phyloP scores from a whole-genome alignment of 106 monocot genomes.

The Dendrobium officinale region DNA sequence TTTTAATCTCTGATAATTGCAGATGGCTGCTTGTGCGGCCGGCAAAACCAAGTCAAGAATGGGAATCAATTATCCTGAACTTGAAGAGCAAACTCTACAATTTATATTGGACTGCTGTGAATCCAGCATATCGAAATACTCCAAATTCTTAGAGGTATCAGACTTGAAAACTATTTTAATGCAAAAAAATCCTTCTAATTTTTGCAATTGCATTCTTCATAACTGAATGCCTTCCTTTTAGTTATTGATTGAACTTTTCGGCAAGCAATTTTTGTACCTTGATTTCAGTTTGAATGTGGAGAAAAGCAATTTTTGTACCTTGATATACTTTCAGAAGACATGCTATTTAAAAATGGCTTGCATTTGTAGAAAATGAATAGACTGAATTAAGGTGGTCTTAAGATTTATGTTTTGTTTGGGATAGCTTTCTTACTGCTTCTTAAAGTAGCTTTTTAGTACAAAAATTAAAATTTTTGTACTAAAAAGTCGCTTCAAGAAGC shows the following conservation, averaged over 20 bases:
- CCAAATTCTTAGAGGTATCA: conserved; percentile 72
- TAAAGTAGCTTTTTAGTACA: too few relatives aligned
- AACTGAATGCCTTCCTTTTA: too few relatives aligned
- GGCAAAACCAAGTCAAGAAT: conserved; percentile 28
- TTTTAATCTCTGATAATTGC: conserved; percentile 5
- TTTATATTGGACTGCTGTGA: conserved; percentile 80
- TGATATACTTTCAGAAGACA: neutral
- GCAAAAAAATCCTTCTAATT: neutral
- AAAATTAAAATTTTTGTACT: too few relatives aligned
- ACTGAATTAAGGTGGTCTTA: neutral
- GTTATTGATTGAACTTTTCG: neutral
- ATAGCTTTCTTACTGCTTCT: too few relatives aligned
- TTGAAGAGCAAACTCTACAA: conserved; percentile 78
- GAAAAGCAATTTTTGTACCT: neutral
- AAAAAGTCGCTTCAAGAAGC: too few relatives aligned
- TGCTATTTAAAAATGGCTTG: neutral
- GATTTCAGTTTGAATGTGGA: neutral
- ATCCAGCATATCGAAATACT: conserved; percentile 70
- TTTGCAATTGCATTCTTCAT: neutral
- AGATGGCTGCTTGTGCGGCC: conserved; percentile 84
- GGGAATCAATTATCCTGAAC: conserved; percentile 47
- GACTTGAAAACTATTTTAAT: neutral
- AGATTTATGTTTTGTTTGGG: neutral
- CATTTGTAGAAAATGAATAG: neutral
- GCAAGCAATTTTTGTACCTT: neutral